Evolutionary conservation across 192 early-diverging fungal genomes (phyloP), one percentile per base, ranked within the genome.

Genomic region (Obelidium mucronatum): DNA sequence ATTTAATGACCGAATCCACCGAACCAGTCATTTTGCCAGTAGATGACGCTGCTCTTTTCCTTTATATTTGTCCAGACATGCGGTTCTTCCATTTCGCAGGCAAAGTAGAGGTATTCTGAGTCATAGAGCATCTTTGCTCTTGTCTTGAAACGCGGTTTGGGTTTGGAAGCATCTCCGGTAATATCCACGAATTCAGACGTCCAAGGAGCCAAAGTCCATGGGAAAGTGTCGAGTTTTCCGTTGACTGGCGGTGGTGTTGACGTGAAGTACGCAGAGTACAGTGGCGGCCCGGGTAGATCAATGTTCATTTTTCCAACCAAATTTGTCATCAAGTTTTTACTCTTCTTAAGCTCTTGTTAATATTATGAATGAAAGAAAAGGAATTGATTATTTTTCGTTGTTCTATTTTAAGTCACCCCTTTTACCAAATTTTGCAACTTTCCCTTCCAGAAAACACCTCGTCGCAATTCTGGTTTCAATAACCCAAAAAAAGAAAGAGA

Each of bases 41-140:
- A 74, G 13, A 74, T 35, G 42, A 74, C 72, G 4, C 28, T 31
- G 60, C 62, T 74, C 59, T 63, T 74, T 51, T 74, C 59, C 13
- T 34, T 39, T 15, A 74, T 74, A 33, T 74, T 74, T 60, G 72
- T 74, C 72, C 72, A 74, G 5, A 74, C 72, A 63, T 74, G 72
- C 2, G 72, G 72, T 39, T 74, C 72, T 31, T 74, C 72, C 58
- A 74, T 60, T 35, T 74, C 72, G 37, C 28, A n/a, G 17, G 22
- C 72, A 62, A 74, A 36, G 72, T 63, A 74, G 11, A 74, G 44
- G 34, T 44, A 63, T 22, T 36, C 60, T 31, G 19, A 5, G 42
- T 74, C 60, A 22, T 40, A 74, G 3, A 74, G 34, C 72, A 74
- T 60, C 35, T 74, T 74, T 13, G 72, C 39, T 6, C 72, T 31